These are phyloP conservation scores for Chaetomium fimeti DNA, from an alignment of 495 filamentous ascomycete species.

Conservation along the genomic window DNA sequence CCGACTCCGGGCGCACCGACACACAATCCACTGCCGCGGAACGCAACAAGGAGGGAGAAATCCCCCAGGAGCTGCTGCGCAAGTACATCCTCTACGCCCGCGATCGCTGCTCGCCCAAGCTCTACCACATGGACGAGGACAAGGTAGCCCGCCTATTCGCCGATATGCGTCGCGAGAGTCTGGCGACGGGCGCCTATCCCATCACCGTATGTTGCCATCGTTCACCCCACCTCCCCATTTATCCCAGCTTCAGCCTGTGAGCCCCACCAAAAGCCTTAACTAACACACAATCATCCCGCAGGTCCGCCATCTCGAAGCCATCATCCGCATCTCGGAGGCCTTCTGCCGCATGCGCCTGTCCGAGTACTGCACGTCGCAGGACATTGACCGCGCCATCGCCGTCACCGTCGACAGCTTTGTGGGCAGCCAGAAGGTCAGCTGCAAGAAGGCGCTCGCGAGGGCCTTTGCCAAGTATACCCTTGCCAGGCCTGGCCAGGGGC, in stretches of 20 bases:
- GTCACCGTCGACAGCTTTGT: constrained; percentile 97
- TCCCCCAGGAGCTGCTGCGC: constrained; percentile 85
- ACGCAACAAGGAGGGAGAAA: constrained; percentile 67
- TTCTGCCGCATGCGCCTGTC: constrained; percentile 96
- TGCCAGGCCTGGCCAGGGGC: constrained; percentile 39
- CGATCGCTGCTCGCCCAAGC: constrained; percentile 84
- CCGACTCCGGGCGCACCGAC: constrained; percentile 40
- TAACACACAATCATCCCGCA: constrained; percentile 34
- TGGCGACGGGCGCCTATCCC: constrained; percentile 93
- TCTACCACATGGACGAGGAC: constrained; percentile 98
- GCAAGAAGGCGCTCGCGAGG: constrained; percentile 93
- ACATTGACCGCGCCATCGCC: constrained; percentile 96
- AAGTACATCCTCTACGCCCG: constrained; percentile 98
- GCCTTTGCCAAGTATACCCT: constrained; percentile 95
- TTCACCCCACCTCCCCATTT: background rate
- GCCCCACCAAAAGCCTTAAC: constrained; percentile 23
- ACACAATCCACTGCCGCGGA: constrained; percentile 41
- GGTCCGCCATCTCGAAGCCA: constrained; percentile 97
- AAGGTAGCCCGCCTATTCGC: constrained; percentile 93
- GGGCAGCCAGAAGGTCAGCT: constrained; percentile 92
- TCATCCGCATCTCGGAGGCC: constrained; percentile 87
- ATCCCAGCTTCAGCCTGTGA: background rate
- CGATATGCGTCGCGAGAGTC: constrained; percentile 89
- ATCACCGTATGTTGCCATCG: constrained; percentile 82
- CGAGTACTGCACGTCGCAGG: constrained; percentile 82